Evolutionary conservation across 495 filamentous ascomycete genomes (phyloP).

Genomic region (Pseudoneurospora amorphoporcata): DNA sequence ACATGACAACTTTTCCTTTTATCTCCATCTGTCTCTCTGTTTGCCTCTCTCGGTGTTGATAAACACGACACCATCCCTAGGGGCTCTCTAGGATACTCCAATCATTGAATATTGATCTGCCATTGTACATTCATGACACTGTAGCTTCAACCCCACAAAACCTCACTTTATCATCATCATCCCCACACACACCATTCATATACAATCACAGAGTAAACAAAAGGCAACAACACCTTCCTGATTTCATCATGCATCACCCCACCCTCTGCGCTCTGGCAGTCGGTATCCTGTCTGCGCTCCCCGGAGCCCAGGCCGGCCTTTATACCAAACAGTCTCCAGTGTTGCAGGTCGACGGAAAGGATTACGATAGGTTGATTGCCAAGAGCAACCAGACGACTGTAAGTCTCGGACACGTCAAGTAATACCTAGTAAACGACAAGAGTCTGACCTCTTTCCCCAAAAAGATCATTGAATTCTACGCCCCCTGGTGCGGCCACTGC

Average conservation of each 20-base stretch:
- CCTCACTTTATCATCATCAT: background rate
- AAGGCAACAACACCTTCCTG: background rate
- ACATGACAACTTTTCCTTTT: slow-evolving; percentile 24
- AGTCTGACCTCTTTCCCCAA: background rate
- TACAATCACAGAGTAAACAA: background rate
- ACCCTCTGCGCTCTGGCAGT: slow-evolving; percentile 34
- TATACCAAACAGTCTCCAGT: slow-evolving; percentile 86
- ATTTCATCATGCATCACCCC: slow-evolving; percentile 33
- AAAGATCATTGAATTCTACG: slow-evolving; percentile 71
- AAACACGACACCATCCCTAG: background rate
- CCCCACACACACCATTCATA: background rate
- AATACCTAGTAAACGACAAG: slow-evolving; percentile 2
- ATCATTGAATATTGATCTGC: background rate
- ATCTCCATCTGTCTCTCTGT: background rate
- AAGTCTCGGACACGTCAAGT: slow-evolving; percentile 25
- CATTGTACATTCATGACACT: slow-evolving; percentile 1
- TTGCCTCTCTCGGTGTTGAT: background rate
- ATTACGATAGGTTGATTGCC: slow-evolving; percentile 74
- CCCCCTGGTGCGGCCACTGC: slow-evolving; percentile 95
- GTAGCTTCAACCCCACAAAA: background rate
- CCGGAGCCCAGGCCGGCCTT: slow-evolving; percentile 56
- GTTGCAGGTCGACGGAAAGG: slow-evolving; percentile 72
- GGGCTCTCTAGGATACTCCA: background rate
- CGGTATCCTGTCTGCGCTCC: slow-evolving; percentile 41
- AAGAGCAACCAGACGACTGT: slow-evolving; percentile 88